Conservation (phyloP, 2,329 filamentous ascomycete species). For the Claviceps fusiformis region DNA sequence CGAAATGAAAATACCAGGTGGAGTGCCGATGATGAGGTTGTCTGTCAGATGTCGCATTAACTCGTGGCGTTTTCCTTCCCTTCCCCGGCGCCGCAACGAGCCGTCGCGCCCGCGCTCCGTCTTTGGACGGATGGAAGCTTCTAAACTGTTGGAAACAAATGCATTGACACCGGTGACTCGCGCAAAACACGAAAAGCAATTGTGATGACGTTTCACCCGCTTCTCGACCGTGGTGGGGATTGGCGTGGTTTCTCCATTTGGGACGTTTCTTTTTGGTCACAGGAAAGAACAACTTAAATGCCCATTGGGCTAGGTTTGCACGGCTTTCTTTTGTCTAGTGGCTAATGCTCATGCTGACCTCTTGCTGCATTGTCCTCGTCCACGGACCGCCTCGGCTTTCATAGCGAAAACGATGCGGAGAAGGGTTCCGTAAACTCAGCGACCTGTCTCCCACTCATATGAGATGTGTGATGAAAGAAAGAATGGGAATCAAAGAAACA, state of each 20-base stretch:
- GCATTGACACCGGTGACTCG: not conserved
- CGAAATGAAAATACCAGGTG: not conserved
- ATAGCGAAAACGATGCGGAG: not conserved
- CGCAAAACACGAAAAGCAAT: not conserved
- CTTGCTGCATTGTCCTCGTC: not conserved
- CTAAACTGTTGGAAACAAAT: not conserved
- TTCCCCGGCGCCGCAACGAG: slow-evolving; percentile 1
- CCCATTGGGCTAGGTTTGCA: not conserved
- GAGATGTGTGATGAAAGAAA: not conserved
- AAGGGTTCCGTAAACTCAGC: not conserved
- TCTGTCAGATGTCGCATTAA: not conserved
- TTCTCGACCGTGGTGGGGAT: not conserved
- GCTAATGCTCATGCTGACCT: not conserved
- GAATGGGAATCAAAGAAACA: not conserved
- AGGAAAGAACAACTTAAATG: not conserved
- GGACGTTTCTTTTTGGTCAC: not conserved
- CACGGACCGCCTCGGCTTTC: not conserved
- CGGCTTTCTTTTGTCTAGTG: not conserved
- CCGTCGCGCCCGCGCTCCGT: not conserved
- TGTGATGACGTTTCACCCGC: not conserved
- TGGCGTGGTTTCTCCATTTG: not conserved
- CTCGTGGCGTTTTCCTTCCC: not conserved
- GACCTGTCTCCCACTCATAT: not conserved
- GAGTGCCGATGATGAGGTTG: not conserved
- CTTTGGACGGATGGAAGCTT: not conserved